Conservation (phyloP, 2,329 filamentous ascomycete species). For the Elsinoe arachidis region DNA sequence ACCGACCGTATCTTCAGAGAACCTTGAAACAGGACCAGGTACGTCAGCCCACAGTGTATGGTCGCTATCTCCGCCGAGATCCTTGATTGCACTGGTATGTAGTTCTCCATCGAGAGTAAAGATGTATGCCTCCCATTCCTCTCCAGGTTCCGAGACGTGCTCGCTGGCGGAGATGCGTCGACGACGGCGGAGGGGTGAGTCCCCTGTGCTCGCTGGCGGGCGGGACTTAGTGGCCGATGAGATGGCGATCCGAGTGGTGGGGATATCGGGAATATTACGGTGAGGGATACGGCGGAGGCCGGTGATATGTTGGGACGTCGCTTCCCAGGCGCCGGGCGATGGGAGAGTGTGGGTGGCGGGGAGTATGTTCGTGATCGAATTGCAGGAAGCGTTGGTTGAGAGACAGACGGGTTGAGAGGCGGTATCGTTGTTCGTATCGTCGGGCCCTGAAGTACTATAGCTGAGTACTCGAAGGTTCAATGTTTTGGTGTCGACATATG, state of each 20-base stretch:
- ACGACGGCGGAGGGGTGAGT: constrained; percentile 14
- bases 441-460: neutral
- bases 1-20: neutral
- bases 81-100: constrained; percentile 6
- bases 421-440: neutral
- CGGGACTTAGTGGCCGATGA: constrained; percentile 14
- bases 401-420: neutral
- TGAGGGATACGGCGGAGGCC: constrained; percentile 45
- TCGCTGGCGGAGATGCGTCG: constrained; percentile 8
- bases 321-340: constrained; percentile 59
- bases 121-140: constrained; percentile 47
- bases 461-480: neutral
- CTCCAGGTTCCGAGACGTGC: constrained; percentile 16
- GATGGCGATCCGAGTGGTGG: constrained; percentile 24
- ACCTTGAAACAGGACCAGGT: neutral
- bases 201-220: constrained; percentile 16
- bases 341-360: constrained; percentile 42
- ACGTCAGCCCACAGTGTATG: neutral
- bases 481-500: neutral
- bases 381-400: neutral
- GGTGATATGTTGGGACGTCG: constrained; percentile 46
- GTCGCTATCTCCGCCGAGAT: neutral
- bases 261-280: constrained; percentile 19
- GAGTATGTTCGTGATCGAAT: neutral
- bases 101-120: constrained; percentile 13